Evolutionary conservation across 2,329 filamentous ascomycete genomes (phyloP).

Genomic region (Fusarium fujikuroi): DNA sequence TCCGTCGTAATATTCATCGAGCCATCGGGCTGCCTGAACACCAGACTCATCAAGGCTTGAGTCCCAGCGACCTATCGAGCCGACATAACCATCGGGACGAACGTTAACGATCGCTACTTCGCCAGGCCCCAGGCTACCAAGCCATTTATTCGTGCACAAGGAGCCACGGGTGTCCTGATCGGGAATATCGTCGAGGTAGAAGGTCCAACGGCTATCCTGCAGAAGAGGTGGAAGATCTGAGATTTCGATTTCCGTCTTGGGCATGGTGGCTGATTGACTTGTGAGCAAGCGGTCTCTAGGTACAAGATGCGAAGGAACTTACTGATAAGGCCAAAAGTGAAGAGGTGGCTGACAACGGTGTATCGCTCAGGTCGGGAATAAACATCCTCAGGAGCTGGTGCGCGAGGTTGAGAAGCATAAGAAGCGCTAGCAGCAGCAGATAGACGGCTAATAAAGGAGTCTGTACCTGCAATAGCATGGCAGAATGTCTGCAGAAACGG

Average conservation of each 20-base stretch:
- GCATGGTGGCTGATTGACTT: conserved; percentile 61
- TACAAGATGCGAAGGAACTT: conserved; percentile 45
- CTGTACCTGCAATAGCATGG: conserved; percentile 60
- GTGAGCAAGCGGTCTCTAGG: conserved; percentile 17
- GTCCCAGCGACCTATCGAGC: conserved; percentile 68
- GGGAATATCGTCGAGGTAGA: conserved; percentile 75
- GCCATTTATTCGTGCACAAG: conserved; percentile 75
- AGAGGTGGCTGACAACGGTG: conserved; percentile 72
- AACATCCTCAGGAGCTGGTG: conserved; percentile 69
- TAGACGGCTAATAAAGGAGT: conserved; percentile 68
- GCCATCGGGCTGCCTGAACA: conserved; percentile 63
- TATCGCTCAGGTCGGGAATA: conserved; percentile 77
- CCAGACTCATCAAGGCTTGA: conserved; percentile 62
- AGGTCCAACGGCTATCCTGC: conserved; percentile 74
- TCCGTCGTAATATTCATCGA: conserved; percentile 64
- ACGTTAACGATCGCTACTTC: conserved; percentile 75
- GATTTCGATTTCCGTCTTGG: conserved; percentile 72
- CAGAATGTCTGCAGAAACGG: conserved; percentile 71
- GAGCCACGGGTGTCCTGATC: conserved; percentile 63
- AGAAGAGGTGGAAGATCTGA: conserved; percentile 70
- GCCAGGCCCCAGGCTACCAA: conserved; percentile 65
- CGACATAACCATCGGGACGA: conserved; percentile 79
- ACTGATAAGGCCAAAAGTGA: conserved; percentile 77
- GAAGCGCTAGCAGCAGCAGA: conserved; percentile 69
- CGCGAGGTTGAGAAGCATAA: conserved; percentile 68